Evolutionary conservation across 2,329 filamentous ascomycete species (phyloP).

Genomic region (Fusarium avenaceum): DNA sequence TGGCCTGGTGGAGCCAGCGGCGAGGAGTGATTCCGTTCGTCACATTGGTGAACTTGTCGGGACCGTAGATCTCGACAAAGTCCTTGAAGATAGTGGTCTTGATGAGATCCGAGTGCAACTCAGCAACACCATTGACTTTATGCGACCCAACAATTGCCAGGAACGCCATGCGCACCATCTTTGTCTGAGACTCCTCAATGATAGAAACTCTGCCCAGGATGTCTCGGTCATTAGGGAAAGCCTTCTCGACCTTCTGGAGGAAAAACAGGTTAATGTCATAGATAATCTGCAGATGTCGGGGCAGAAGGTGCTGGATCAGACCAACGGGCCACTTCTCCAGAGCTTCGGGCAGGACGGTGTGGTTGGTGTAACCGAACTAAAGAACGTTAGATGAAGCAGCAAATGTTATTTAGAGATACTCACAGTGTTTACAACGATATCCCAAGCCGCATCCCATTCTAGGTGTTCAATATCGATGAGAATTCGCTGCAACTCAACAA

Average conservation of each 20-base stretch:
- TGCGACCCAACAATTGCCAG: conserved; percentile 96
- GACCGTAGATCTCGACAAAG: conserved; percentile 94
- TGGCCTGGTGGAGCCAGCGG: conserved; percentile 97
- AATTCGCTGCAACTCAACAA: conserved; percentile 96
- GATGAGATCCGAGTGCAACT: conserved; percentile 97
- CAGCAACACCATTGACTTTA: conserved; percentile 98
- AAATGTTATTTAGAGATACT: conserved; percentile 48
- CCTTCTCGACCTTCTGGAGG: conserved; percentile 89
- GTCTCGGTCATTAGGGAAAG: conserved; percentile 90
- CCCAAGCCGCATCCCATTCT: conserved; percentile 94
- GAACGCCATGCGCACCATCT: conserved; percentile 98
- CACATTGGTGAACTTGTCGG: conserved; percentile 98
- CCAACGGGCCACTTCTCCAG: conserved; percentile 99
- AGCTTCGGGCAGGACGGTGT: conserved; percentile 96
- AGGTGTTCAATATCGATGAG: conserved; percentile 90
- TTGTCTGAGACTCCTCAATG: conserved; percentile 95
- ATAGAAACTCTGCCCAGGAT: conserved; percentile 91
- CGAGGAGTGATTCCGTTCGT: conserved; percentile 98
- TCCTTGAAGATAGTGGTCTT: conserved; percentile 99
- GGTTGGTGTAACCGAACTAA: conserved; percentile 95
- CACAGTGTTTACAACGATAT: conserved; percentile 77
- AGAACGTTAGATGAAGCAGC: conserved; percentile 32
- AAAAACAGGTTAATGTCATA: conserved; percentile 98
- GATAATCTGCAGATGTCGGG: conserved; percentile 95
- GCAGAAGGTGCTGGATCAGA: conserved; percentile 90